Base-by-base conservation (phyloP, 352 stramenopile species). In the Phytophthora fragariaefolia region DNA sequence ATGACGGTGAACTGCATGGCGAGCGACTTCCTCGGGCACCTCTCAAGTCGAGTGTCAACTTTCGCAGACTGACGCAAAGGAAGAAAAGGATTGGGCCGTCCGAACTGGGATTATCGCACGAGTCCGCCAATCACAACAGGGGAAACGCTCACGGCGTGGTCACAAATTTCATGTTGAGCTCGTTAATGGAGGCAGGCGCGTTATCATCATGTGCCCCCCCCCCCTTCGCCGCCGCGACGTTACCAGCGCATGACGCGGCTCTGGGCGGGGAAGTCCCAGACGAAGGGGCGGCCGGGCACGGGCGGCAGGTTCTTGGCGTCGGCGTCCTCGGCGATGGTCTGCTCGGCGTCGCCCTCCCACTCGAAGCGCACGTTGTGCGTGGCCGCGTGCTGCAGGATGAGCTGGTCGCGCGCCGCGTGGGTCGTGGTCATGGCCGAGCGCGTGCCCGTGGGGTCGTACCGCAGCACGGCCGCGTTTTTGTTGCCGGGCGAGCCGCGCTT, bases 391-490 rank as follows among this genome's bases (percentile, higher is more conserved):
- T 81, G 74, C 73, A 90, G 18, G 58, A 94, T 90, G 56, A 94
- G 67, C 60, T 86, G 76, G 67, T 94, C 83, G 20, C 82, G 81
- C 24, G 80, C 83, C 64, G 85, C 87, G 67, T 92, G 82, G 8
- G 89, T 95, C 26, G 88, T 92, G 23, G 61, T 80, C 89, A 97
- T 97, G 61, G 89, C 89, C 23, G 89, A 96, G 52, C 89, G 86
- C 38, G 89, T 97, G 60, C 87, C 87, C 27, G 86, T 92, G 27
- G 87, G 80, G 59, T 97, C 89, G 65, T 95, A 97, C 27, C 71
- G 63, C 42, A 95, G 66, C 67, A 97, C 89, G 10, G 89, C 89
- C 66, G 89, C 86, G 78, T 93, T 95, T 73, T 95, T 93, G 83
- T 95, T 95, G 45, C 87, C 87, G 36, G 85, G 85, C 34, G 85